Evolutionary conservation across 208 protist genomes (phyloP), one percentile per base, ranked within the genome.

Genomic region (Phytomonas serpens): DNA sequence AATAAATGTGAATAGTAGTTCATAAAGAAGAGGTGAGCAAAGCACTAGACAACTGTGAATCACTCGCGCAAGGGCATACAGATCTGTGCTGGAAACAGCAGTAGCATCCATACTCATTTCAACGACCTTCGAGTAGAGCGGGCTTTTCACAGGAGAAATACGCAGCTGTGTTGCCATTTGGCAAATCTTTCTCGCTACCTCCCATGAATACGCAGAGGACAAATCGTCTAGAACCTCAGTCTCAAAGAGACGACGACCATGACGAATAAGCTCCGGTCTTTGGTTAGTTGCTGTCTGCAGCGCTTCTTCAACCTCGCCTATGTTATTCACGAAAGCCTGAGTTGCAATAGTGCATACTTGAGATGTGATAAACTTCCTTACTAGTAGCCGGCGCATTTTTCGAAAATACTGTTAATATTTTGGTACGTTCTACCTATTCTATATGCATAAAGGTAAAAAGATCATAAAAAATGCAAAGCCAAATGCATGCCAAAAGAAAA

Each of bases 21-120:
- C 86, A 75, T 90, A 91, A 23, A 97, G 80, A 33, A 82, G 68
- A 36, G 83, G 74, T 32, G 81, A 87, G 62, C 82, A 87, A 37
- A 97, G 80, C 16, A 94, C 83, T 0, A 97, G 78, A 68, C 82
- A 89, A 79, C 86, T 88, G 69, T 97, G 92, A 7, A 93, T 74
- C 68, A 96, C 83, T 67, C 89, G 85, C 16, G 89, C 85, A 27
- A 94, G 76, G 2, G 87, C 85, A 31, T 76, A 71, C 1, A 80
- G 72, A 68, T 92, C 87, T 82, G 92, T 93, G n/a, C 68, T 62
- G 19, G 67, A 64, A 42, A 86, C 79, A 1, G 80, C 87, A 23
- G 38, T 69, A 6, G 78, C 77, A 1, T 72, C 69, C 9, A 90
- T 76, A 62, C 72, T 79, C 23, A 69, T 72, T 65, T 87, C 78